Evolutionary conservation across 495 filamentous ascomycete genomes (phyloP).

Genomic region (Aspergillus saccharolyticus): DNA sequence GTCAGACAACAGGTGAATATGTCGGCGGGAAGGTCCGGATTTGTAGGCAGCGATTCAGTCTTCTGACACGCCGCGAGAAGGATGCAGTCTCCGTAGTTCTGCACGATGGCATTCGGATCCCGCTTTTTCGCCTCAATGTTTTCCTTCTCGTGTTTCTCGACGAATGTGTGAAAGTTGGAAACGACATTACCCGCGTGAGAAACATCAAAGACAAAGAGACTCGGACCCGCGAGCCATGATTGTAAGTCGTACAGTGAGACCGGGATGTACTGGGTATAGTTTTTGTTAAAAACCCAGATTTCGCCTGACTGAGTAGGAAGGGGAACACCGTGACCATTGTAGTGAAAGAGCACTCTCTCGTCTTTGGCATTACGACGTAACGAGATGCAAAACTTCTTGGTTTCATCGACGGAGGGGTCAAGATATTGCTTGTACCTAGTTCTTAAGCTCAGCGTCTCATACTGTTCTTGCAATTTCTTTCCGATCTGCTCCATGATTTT

Average conservation of each 20-base stretch:
- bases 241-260: constrained; percentile 95
- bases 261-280: constrained; percentile 97
- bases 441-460: constrained; percentile 87
- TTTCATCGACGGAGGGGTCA: constrained; percentile 94
- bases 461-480: constrained; percentile 90
- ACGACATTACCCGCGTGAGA: constrained; percentile 95
- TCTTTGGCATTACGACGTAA: constrained; percentile 89
- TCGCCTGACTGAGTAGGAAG: constrained; percentile 93
- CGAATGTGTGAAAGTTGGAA: constrained; percentile 86
- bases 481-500: constrained; percentile 93
- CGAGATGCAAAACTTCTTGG: constrained; percentile 88
- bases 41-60: constrained; percentile 92
- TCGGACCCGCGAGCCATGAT: constrained; percentile 90
- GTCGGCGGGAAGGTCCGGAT: constrained; percentile 89
- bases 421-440: constrained; percentile 95
- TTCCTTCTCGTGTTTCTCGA: constrained; percentile 87
- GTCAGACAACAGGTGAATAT: constrained; percentile 95
- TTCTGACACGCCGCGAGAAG: constrained; percentile 88
- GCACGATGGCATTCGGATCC: constrained; percentile 67
- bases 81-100: constrained; percentile 73
- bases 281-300: constrained; percentile 99
- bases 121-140: constrained; percentile 64
- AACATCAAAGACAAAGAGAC: constrained; percentile 95
- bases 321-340: constrained; percentile 98
- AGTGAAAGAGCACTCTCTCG: constrained; percentile 91